Evolutionary conservation across 2,329 filamentous ascomycete genomes (phyloP).

Genomic region (Colletotrichum gigasporum): DNA sequence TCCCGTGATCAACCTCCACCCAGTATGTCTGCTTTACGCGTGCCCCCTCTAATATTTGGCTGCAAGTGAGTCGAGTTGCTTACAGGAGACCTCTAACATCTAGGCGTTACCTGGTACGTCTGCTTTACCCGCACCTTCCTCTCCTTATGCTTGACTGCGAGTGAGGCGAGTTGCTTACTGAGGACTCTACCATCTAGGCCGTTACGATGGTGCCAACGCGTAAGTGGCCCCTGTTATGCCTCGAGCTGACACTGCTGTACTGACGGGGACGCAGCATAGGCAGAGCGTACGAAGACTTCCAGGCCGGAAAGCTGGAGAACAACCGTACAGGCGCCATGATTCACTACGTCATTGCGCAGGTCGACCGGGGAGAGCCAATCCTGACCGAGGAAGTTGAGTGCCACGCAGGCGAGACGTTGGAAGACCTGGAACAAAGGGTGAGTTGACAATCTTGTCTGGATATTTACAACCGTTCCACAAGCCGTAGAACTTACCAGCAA

Average conservation of each 20-base stretch:
- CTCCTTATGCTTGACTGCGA: no score
- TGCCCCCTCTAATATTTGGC: no score
- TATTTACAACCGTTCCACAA: no score
- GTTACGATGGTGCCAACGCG: conserved; percentile 80
- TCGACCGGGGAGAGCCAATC: conserved; percentile 75
- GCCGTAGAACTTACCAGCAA: no score
- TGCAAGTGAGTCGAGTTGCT: conserved; percentile 37
- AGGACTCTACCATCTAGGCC: conserved; percentile 53
- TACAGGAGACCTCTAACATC: not conserved
- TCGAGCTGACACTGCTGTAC: not conserved
- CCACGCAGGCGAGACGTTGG: conserved; percentile 65
- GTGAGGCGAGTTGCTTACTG: no score
- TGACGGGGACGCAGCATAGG: conserved; percentile 60
- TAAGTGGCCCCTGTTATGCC: not conserved
- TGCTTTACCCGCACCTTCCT: no score
- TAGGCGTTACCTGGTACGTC: conserved; percentile 67
- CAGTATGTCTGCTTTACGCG: no score
- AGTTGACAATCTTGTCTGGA: no score
- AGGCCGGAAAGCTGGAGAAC: conserved; percentile 69
- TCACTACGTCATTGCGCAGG: conserved; percentile 82
- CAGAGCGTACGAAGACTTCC: conserved; percentile 78
- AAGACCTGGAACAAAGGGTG: conserved; percentile 63
- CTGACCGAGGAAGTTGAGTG: conserved; percentile 70
- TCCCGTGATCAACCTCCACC: conserved; percentile 83
- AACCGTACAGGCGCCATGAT: conserved; percentile 87